phyloP scores from a whole-genome alignment of 1,284 basidiomycete genomes.

The Ustilago nuda region DNA sequence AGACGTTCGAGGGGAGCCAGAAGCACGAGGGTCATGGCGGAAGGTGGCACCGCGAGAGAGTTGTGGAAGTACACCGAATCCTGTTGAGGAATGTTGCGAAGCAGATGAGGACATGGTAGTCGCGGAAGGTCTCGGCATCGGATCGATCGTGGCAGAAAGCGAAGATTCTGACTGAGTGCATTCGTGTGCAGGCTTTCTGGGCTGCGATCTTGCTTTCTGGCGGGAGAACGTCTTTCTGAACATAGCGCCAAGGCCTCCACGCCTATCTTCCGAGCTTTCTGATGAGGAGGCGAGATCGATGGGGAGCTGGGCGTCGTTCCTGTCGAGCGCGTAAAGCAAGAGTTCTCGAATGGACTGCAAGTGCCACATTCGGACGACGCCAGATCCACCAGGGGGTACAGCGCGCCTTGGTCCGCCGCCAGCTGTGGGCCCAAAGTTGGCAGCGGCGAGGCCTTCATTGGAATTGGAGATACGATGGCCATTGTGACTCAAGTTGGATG shows the following conservation, averaged over 20 bases:
- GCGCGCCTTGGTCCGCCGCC: conserved; percentile 50
- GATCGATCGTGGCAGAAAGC: conserved; percentile 15
- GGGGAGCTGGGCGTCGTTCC: conserved; percentile 33
- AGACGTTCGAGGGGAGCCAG: conserved; percentile 12
- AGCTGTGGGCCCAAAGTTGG: conserved; percentile 48
- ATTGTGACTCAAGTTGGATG: conserved; percentile 23
- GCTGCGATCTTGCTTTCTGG: conserved; percentile 9
- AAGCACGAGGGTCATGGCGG: neutral
- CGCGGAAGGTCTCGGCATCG: neutral
- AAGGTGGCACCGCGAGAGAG: neutral
- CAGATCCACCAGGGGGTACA: conserved; percentile 47
- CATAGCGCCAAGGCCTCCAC: conserved; percentile 32
- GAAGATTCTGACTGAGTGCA: conserved; percentile 9
- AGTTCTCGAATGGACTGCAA: conserved; percentile 52
- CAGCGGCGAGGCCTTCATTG: conserved; percentile 36
- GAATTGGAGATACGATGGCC: conserved; percentile 12
- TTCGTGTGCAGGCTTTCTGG: neutral
- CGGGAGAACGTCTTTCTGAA: conserved; percentile 46
- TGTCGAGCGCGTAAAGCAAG: conserved; percentile 51
- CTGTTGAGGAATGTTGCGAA: conserved; percentile 1
- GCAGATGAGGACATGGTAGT: neutral
- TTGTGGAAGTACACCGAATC: neutral
- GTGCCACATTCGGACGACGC: conserved; percentile 59
- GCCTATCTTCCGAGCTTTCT: conserved; percentile 1
- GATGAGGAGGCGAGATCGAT: conserved; percentile 35